A percentile compares a stretch with the other conserved stretches of the same genome.
phyloP scores from a whole-genome alignment of 2,329 filamentous ascomycete species.

The Scorias spongiosa region DNA sequence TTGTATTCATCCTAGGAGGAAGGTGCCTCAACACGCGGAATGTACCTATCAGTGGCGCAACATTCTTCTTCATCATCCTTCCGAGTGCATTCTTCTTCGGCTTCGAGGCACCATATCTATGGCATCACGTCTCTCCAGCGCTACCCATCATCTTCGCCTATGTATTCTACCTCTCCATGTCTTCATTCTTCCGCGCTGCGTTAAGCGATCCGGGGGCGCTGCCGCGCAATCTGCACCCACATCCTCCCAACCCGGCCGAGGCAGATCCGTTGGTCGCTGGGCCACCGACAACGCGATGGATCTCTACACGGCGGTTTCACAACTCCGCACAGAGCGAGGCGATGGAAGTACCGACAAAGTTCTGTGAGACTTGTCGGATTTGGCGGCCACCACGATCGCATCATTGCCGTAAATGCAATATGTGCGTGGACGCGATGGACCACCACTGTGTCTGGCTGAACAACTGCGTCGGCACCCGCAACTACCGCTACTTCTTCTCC shows the following conservation, averaged over 20 bases:
- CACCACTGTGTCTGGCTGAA: conserved; percentile 99
- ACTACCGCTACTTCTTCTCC: conserved; percentile 94
- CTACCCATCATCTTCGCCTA: conserved; percentile 85
- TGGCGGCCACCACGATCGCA: conserved; percentile 94
- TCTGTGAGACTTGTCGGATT: conserved; percentile 93
- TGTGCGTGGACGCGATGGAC: conserved; percentile 92
- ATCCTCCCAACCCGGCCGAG: conserved; percentile 59
- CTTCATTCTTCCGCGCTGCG: conserved; percentile 88
- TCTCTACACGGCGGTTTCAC: conserved; percentile 45
- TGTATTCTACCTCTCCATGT: conserved; percentile 76
- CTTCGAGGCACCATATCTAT: conserved; percentile 73
- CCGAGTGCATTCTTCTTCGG: conserved; percentile 72
- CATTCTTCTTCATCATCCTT: conserved; percentile 62
- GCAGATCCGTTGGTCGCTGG: conserved; percentile 71
- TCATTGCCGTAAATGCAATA: conserved; percentile 92
- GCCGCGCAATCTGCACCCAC: conserved; percentile 78
- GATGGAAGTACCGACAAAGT: conserved; percentile 97
- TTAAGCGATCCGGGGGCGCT: conserved; percentile 85
- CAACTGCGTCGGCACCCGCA: conserved; percentile 90
- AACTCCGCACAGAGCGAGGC: conserved; percentile 34
- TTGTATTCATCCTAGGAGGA: conserved; percentile 73
- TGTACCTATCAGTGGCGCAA: conserved; percentile 77
- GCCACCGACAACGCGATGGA: conserved; percentile 85
- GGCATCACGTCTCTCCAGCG: conserved; percentile 73
- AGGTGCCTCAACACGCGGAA: conserved; percentile 78